Evolutionary conservation across 352 stramenopile species (phyloP).

Genomic region (Phytophthora multivora): DNA sequence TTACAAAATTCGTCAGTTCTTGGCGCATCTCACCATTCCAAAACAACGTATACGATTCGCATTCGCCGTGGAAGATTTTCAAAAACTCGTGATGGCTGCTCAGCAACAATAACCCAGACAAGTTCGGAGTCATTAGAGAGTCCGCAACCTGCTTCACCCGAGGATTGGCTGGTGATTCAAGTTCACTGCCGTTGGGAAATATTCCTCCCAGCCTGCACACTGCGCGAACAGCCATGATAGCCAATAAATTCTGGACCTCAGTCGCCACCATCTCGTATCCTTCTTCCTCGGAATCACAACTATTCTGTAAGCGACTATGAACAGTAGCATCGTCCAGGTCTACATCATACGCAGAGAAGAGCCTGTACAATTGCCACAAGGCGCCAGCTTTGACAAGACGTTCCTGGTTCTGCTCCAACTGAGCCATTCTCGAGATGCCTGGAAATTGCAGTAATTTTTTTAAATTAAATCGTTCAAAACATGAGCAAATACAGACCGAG

Average conservation of each 20-base stretch:
- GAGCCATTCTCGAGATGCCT: constrained; percentile 67
- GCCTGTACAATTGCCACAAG: constrained; percentile 69
- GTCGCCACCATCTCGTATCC: constrained; percentile 47
- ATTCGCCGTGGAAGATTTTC: constrained; percentile 81
- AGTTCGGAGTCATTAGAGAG: constrained; percentile 76
- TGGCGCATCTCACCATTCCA: constrained; percentile 82
- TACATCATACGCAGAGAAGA: constrained; percentile 76
- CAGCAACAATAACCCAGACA: constrained; percentile 60
- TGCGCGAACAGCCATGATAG: constrained; percentile 69
- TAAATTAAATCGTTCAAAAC: too few relatives aligned
- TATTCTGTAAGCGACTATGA: constrained; percentile 44
- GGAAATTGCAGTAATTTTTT: too few relatives aligned
- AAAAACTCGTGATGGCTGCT: constrained; percentile 84
- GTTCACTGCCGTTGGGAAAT: constrained; percentile 56
- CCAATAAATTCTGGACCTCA: constrained; percentile 75
- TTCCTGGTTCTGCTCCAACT: constrained; percentile 65
- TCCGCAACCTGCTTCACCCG: constrained; percentile 51
- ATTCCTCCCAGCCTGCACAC: constrained; percentile 74
- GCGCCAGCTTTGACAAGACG: constrained; percentile 54
- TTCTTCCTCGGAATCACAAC: constrained; percentile 37
- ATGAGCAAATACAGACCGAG: background rate
- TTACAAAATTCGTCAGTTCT: constrained; percentile 63
- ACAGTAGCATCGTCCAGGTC: constrained; percentile 60
- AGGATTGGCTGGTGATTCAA: constrained; percentile 49
- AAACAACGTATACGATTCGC: constrained; percentile 79